These are phyloP conservation scores for Aspergillus avenaceus DNA, from an alignment of 495 filamentous ascomycete species.

Conservation along the genomic window DNA sequence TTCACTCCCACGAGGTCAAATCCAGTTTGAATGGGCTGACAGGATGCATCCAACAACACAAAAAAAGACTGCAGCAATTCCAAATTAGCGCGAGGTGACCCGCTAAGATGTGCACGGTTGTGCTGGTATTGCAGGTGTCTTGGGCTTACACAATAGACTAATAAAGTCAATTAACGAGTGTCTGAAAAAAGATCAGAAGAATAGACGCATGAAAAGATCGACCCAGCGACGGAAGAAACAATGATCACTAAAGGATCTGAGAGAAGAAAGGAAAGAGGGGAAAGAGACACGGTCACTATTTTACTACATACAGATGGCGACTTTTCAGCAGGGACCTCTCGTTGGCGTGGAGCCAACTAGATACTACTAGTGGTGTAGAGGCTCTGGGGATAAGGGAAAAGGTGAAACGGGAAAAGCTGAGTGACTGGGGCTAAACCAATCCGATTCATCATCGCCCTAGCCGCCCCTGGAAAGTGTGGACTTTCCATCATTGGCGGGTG, in stretches of 20 bases:
- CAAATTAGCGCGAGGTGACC: conserved; percentile 10
- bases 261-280: conserved; percentile 3
- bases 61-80: conserved; percentile 5
- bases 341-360: conserved; percentile 8
- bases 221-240: neutral
- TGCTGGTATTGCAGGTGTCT: conserved; percentile 5
- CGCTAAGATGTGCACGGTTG: conserved; percentile 16
- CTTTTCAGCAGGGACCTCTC: conserved; percentile 14
- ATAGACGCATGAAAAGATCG: neutral
- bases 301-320: conserved; percentile 18
- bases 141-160: neutral
- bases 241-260: neutral
- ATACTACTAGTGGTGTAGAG: conserved; percentile 8
- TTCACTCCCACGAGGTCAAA: conserved; percentile 5
- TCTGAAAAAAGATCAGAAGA: neutral
- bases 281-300: conserved; percentile 13
- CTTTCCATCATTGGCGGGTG: conserved; percentile 1
- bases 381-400: conserved; percentile 9
- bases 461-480: conserved; percentile 13
- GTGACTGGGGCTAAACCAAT: conserved; percentile 10
- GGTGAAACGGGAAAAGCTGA: conserved; percentile 20
- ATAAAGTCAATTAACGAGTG: neutral
- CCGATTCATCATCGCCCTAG: conserved; percentile 10
- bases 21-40: neutral
- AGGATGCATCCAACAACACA: conserved; percentile 3